Evolutionary conservation across 352 stramenopile species (phyloP).

Genomic region (Phytophthora colocasiae): DNA sequence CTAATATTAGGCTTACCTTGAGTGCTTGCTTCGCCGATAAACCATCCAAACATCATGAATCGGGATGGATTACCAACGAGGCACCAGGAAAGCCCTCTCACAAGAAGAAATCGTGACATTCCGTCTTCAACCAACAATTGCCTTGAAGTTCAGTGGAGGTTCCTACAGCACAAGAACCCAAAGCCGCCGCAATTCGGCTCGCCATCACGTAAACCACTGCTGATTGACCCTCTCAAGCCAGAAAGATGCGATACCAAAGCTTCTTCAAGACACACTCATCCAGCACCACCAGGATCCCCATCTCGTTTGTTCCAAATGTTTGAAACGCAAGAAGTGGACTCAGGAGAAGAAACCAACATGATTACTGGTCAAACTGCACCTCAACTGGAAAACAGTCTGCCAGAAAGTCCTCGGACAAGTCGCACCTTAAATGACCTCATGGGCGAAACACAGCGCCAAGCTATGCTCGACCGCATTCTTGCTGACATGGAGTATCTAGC

Average conservation of each 20-base stretch:
- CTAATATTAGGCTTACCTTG: slow-evolving; percentile 20
- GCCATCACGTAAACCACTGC: slow-evolving; percentile 7
- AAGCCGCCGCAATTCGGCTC: slow-evolving; percentile 26
- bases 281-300: slow-evolving; percentile 9
- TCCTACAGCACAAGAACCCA: slow-evolving; percentile 53
- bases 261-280: neutral
- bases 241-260: neutral
- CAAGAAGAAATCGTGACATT: slow-evolving; percentile 38
- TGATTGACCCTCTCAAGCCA: slow-evolving; percentile 9
- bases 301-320: slow-evolving; percentile 38
- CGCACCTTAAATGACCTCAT: slow-evolving; percentile 59
- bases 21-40: neutral
- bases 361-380: neutral
- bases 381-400: slow-evolving; percentile 16
- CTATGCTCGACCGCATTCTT: slow-evolving; percentile 66
- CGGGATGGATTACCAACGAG: slow-evolving; percentile 13
- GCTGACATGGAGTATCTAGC: slow-evolving; percentile 70
- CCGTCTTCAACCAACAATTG: slow-evolving; percentile 34
- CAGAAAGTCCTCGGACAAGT: slow-evolving; percentile 14
- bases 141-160: slow-evolving; percentile 65
- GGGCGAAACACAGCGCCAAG: slow-evolving; percentile 68
- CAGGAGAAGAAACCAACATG: neutral
- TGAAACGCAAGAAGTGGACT: slow-evolving; percentile 21
- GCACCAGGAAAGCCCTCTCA: slow-evolving; percentile 35
- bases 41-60: slow-evolving; percentile 21